Base-by-base conservation (phyloP, 2,329 filamentous ascomycete genomes). In the Monosporascus sp. region DNA sequence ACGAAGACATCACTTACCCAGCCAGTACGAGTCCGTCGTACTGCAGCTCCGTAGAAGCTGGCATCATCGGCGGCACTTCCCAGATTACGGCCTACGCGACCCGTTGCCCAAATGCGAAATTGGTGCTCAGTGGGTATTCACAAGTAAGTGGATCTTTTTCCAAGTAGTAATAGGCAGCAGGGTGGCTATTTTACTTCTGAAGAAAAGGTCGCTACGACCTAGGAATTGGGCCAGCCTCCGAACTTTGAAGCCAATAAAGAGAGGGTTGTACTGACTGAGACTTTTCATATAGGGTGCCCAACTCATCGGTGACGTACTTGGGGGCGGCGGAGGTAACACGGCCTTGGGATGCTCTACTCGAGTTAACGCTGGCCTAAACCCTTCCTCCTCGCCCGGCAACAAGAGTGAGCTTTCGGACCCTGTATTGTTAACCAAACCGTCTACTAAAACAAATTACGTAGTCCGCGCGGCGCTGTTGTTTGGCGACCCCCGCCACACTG, bases 241-340 rank as follows among this genome's bases (percentile, higher is more conserved):
- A 28, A 28, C 26, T 28, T 28, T 28, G 26, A 28, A 28, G 26
- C 9, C 26, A 28, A 28, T 28, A 28, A 28, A 3, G 26, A 28
- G 26, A 28, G 26, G 26, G 9, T 28, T 28, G 26, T 28, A 28
- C 26, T 28, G 2, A 28, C 26, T 28, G 26, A 7, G 26, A 9
- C n/a, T 28, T 28, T 28, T 8, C 26, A 28, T 28, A 28, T 9
- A 76, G 54, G 74, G 73, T 47, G 68, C 63, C 2, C 70, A 74
- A 2, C 64, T 76, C 14, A 57, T 71, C 18, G 65, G 70, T 44
- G 71, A 72, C 54, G 63, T 73, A 26, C 57, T 72, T 6, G 68
- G 65, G 43, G 66, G 67, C 9, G 68, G 68, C 11, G 69, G 68
- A 20, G 70, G 70, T 18, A 62, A 57, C 7, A 69, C 68, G 53